Evolutionary conservation across 129 eudicot genomes (phyloP).

Genomic region (Flaveria ramosissima): DNA sequence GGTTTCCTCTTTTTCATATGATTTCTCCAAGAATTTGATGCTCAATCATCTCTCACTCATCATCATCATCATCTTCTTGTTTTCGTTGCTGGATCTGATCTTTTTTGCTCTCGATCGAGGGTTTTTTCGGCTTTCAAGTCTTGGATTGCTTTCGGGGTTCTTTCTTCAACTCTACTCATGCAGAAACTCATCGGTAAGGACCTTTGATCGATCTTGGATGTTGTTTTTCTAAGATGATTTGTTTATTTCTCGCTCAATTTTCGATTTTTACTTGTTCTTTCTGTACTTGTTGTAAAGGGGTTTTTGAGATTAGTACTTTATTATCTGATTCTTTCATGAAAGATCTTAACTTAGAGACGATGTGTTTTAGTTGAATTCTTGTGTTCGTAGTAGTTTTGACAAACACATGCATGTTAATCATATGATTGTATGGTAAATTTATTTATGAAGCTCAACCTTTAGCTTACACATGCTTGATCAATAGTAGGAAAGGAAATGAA

Average conservation of each 20-base stretch:
- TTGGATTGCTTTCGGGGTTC: conserved; percentile 37
- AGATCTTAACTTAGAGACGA: conserved; percentile 4
- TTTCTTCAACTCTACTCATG: conserved; percentile 45
- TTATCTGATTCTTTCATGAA: neutral
- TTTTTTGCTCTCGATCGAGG: conserved; percentile 70
- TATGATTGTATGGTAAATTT: conserved; percentile 5
- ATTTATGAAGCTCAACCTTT: neutral
- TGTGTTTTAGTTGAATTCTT: neutral
- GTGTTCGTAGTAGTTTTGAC: neutral
- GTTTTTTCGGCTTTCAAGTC: conserved; percentile 37
- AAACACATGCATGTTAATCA: neutral
- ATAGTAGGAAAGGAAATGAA: neutral
- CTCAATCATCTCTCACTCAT: conserved; percentile 19
- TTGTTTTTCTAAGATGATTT: neutral
- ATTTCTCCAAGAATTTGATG: conserved; percentile 44
- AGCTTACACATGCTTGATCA: neutral
- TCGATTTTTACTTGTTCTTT: conserved; percentile 7
- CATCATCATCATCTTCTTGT: conserved; percentile 3
- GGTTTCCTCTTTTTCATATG: conserved; percentile 38
- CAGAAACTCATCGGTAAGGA: conserved; percentile 64
- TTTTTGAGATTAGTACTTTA: conserved; percentile 1
- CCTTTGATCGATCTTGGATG: conserved; percentile 20
- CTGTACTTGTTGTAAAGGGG: neutral
- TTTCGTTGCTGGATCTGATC: conserved; percentile 43
- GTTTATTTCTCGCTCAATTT: conserved; percentile 4